phyloP scores from a whole-genome alignment of 2,329 filamentous ascomycete species.

The Phoma herbarum region DNA sequence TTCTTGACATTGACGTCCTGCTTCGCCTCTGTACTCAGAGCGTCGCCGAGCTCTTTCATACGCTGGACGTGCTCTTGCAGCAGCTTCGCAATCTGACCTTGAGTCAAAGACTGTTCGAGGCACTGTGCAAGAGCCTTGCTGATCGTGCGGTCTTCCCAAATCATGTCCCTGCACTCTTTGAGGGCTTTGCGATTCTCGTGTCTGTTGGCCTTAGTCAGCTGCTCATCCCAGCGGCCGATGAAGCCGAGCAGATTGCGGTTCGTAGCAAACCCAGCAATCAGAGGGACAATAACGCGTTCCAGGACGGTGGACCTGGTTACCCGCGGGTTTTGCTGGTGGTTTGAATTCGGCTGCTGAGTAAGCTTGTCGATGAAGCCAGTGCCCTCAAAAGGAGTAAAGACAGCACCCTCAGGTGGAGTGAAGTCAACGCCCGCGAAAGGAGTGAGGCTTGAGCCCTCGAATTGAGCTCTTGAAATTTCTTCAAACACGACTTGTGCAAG shows the following conservation, averaged over 20 bases:
- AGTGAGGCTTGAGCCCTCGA: too few relatives aligned
- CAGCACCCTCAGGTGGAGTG: too few relatives aligned
- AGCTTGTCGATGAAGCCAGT: constrained; percentile 6
- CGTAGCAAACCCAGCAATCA: constrained; percentile 46
- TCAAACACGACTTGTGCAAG: constrained; percentile 43
- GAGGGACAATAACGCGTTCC: constrained; percentile 38
- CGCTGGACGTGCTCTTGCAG: constrained; percentile 41
- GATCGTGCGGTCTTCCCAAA: constrained; percentile 46
- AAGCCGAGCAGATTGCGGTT: constrained; percentile 49
- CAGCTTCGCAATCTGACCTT: constrained; percentile 42
- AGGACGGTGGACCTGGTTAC: constrained; percentile 15
- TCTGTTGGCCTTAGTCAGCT: constrained; percentile 36
- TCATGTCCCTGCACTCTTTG: constrained; percentile 26
- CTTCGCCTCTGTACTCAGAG: constrained; percentile 20
- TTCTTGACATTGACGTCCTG: constrained; percentile 32
- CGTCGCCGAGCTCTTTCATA: constrained; percentile 27
- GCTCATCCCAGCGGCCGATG: constrained; percentile 46
- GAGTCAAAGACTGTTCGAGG: constrained; percentile 47
- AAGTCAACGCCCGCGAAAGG: too few relatives aligned
- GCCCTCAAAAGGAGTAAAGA: too few relatives aligned
- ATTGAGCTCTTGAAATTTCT: constrained; percentile 34
- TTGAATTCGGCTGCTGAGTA: not conserved
- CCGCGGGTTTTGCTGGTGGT: not conserved
- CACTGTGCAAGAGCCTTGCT: constrained; percentile 31
- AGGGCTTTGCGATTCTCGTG: constrained; percentile 30